These are phyloP conservation scores for Colletotrichum theobromicola DNA, from an alignment of 2,329 filamentous ascomycete species.

Conservation along the genomic window DNA sequence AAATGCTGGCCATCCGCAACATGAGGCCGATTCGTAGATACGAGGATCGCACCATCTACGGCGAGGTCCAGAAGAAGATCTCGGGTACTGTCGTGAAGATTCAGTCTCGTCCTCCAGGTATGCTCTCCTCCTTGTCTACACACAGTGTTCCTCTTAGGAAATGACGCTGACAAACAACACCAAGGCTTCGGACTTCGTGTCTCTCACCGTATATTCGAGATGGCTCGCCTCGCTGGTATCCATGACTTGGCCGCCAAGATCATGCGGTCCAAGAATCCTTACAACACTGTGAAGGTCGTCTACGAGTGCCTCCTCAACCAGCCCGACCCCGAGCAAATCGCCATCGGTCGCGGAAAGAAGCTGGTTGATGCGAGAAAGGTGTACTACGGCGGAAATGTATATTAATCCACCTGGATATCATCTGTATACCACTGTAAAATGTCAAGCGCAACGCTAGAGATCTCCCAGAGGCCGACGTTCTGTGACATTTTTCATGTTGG, in stretches of 20 bases:
- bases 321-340: constrained; percentile 86
- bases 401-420: constrained; percentile 41
- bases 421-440: constrained; percentile 12
- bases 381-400: constrained; percentile 86
- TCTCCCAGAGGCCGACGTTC: neutral
- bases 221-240: constrained; percentile 87
- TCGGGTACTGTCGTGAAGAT: constrained; percentile 87
- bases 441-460: constrained; percentile 17
- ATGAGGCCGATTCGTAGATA: constrained; percentile 93
- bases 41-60: constrained; percentile 90
- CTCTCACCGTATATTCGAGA: constrained; percentile 91
- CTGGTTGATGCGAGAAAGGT: constrained; percentile 95
- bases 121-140: constrained; percentile 33
- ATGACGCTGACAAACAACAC: neutral
- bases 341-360: constrained; percentile 89
- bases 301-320: constrained; percentile 84
- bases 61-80: constrained; percentile 82
- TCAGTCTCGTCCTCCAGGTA: constrained; percentile 86
- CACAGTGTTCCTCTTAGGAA: neutral
- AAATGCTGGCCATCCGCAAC: constrained; percentile 83
- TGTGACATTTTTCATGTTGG: neutral
- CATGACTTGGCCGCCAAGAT: constrained; percentile 85
- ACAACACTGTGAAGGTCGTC: constrained; percentile 96
- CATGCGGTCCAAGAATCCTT: constrained; percentile 87
- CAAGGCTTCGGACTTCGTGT: constrained; percentile 94